Evolutionary conservation across 2,329 filamentous ascomycete species (phyloP), one percentile per base, ranked within the genome.

Genomic region (Aspergillus unguis): DNA sequence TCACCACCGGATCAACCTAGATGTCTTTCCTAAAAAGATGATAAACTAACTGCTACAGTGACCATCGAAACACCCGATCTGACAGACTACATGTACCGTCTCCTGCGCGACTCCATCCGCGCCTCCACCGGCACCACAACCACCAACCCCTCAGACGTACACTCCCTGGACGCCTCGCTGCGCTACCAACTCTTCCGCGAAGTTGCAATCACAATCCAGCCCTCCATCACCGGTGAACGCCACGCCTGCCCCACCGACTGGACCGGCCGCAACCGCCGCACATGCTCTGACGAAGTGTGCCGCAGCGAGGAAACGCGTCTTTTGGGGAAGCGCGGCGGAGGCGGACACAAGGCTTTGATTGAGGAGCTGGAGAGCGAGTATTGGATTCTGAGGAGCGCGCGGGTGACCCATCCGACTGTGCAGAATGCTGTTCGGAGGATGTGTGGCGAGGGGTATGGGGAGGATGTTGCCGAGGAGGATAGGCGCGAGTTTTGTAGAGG

Each of bases 241-340:
- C 67, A 71, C 46, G 69, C 68, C 9, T 71, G 66, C 37, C 50
- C 62, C 36, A 62, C 61, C 4, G 69, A 71, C 47, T 71, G 69
- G 68, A 50, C 54, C 9, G 68, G 69, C 10, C 44, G 38, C 17
- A 60, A 59, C 42, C 51, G 56, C 4, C 58, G 61, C 41, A 55
- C 58, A 51, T 71, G 67, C 44, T 45, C 17, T 1, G 63, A 71
- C 48, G 31, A 54, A 5, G 52, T 54, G 27, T 70, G 67, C 53
- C 46, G 52, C 4, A n/a, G 28, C 6, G 67, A 71, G 47, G 56
- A 57, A 36, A 51, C 27, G 35, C 47, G 44, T 23, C 47, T 60
- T 28, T 52, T 64, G 11, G 65, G 60, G n/a, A 29, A 56, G 3
- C 32, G 55, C 2, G 48, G 52, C 8, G 52, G 61, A 9, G 48